Evolutionary conservation across 257 asterid species (phyloP).

Genomic region (Cruciata laevipes): DNA sequence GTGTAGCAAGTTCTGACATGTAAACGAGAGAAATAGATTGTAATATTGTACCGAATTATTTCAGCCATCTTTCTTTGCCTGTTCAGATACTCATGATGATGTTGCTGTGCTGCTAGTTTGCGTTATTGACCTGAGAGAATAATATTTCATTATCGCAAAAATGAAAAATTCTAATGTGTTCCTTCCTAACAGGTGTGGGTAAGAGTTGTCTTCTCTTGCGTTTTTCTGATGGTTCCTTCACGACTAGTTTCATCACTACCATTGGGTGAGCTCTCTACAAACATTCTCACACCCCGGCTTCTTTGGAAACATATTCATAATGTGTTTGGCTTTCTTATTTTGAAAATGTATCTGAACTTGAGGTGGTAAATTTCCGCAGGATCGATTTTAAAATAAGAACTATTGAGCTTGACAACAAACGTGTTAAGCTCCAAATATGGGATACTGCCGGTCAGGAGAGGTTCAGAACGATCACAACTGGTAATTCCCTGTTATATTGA

Average conservation of each 20-base stretch:
- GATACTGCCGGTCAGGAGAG: slow-evolving; percentile 43
- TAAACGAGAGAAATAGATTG: not conserved
- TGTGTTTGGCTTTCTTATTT: not conserved
- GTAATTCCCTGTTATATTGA: slow-evolving; percentile 10
- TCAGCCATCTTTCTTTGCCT: not conserved
- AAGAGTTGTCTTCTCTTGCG: slow-evolving; percentile 43
- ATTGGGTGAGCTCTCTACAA: slow-evolving; percentile 24
- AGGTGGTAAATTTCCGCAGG: slow-evolving; percentile 10
- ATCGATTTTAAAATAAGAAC: slow-evolving; percentile 35
- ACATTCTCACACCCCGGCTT: not conserved
- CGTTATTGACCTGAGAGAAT: not conserved
- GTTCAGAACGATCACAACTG: slow-evolving; percentile 38
- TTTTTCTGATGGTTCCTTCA: slow-evolving; percentile 39
- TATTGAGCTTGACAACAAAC: slow-evolving; percentile 35
- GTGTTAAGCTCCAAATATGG: slow-evolving; percentile 40
- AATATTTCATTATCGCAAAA: not conserved
- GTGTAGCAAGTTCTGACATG: not conserved
- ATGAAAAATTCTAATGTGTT: not conserved
- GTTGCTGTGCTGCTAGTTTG: not conserved
- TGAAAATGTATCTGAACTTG: not conserved
- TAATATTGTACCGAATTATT: not conserved
- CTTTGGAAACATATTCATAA: not conserved
- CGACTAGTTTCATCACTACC: slow-evolving; percentile 36
- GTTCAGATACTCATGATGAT: not conserved
- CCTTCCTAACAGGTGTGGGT: slow-evolving; percentile 26